phyloP scores from a whole-genome alignment of 345 rosid species.

The Toxicodendron radicans region DNA sequence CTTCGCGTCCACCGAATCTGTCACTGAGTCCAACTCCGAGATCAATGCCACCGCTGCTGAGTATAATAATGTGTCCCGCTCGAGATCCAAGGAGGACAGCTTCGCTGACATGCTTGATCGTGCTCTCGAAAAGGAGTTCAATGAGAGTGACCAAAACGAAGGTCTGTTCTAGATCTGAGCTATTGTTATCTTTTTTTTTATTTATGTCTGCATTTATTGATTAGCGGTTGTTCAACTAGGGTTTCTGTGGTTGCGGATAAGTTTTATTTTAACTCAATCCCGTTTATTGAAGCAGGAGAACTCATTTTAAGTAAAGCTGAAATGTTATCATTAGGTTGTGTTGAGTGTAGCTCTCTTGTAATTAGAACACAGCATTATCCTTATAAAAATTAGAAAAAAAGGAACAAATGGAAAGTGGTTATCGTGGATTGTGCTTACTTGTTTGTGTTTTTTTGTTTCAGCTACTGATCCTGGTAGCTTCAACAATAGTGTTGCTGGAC shows the following conservation, averaged over 20 bases:
- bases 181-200: conserved; percentile 1
- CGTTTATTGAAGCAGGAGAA: neutral
- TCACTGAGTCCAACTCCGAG: conserved; percentile 19
- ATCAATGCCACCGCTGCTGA: conserved; percentile 29
- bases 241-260: conserved; percentile 10
- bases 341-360: neutral
- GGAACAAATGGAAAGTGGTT: neutral
- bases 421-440: neutral
- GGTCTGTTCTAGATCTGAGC: conserved; percentile 40
- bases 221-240: conserved; percentile 10
- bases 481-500: conserved; percentile 56
- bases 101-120: conserved; percentile 61
- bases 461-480: conserved; percentile 54
- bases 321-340: neutral
- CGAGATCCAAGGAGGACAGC: conserved; percentile 45
- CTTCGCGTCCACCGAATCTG: conserved; percentile 21
- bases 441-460: conserved; percentile 25
- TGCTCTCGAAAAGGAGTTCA: conserved; percentile 56
- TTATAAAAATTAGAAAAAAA: neutral
- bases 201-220: conserved; percentile 1
- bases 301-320: neutral
- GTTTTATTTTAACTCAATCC: neutral
- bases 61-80: conserved; percentile 20
- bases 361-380: neutral
- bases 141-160: conserved; percentile 52